Evolutionary conservation across 2,329 filamentous ascomycete species (phyloP).

Genomic region (Arthrobotrys musiformis): DNA sequence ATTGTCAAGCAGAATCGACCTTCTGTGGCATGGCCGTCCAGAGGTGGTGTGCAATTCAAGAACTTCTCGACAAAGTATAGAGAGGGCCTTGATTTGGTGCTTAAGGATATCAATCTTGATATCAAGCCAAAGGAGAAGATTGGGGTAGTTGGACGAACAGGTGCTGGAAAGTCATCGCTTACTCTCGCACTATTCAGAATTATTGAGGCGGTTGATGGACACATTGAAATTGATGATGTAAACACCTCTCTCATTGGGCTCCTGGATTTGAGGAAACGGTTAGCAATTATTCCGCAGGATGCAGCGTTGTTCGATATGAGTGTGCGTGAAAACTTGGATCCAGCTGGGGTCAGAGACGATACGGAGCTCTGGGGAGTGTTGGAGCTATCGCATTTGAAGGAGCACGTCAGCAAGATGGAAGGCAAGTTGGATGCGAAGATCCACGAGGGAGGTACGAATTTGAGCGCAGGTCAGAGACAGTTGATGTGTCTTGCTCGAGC

Average conservation of each 20-base stretch:
- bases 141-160: slow-evolving; percentile 93
- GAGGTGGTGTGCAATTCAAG: slow-evolving; percentile 87
- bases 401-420: slow-evolving; percentile 85
- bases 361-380: slow-evolving; percentile 96
- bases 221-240: slow-evolving; percentile 87
- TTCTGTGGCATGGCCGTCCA: slow-evolving; percentile 87
- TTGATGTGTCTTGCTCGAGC: slow-evolving; percentile 93
- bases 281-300: slow-evolving; percentile 98
- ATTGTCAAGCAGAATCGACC: slow-evolving; percentile 88
- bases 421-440: slow-evolving; percentile 90
- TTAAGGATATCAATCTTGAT: slow-evolving; percentile 90
- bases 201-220: slow-evolving; percentile 84
- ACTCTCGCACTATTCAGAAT: slow-evolving; percentile 94
- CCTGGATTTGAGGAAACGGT: slow-evolving; percentile 83
- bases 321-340: slow-evolving; percentile 88
- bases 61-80: slow-evolving; percentile 96
- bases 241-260: slow-evolving; percentile 92
- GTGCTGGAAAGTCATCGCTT: slow-evolving; percentile 93
- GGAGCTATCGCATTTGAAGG: slow-evolving; percentile 92
- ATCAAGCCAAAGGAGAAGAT: slow-evolving; percentile 99
- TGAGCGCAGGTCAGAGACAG: slow-evolving; percentile 94
- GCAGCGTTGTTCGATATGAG: slow-evolving; percentile 94
- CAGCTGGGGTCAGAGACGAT: slow-evolving; percentile 93
- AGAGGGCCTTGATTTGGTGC: slow-evolving; percentile 85
- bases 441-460: slow-evolving; percentile 94